Evolutionary conservation across 306 rosid species (phyloP).

Genomic region (Phaseolus lunatus): DNA sequence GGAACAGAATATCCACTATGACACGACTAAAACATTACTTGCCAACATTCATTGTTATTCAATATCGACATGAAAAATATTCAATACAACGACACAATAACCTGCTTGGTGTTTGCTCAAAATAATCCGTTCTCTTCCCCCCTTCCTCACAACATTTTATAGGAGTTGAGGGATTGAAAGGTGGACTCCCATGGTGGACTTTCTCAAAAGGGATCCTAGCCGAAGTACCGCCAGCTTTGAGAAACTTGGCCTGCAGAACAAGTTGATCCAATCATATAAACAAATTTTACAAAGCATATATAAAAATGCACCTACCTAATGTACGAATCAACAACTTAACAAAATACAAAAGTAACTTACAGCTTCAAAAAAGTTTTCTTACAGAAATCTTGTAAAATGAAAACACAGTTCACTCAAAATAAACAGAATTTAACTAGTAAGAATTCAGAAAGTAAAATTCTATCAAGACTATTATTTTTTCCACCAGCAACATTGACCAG

Average conservation of each 20-base stretch:
- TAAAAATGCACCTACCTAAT: conserved; percentile 7
- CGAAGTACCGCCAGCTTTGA: conserved; percentile 77
- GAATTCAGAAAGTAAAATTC: conserved; percentile 11
- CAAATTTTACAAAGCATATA: conserved; percentile 29
- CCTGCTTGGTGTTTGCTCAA: conserved; percentile 78
- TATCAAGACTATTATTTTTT: conserved; percentile 23
- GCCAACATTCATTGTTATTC: conserved; percentile 21
- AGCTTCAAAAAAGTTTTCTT: not conserved
- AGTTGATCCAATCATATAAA: conserved; percentile 11
- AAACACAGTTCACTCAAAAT: not conserved
- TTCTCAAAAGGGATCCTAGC: conserved; percentile 73
- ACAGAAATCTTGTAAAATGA: not conserved
- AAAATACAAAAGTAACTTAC: conserved; percentile 1
- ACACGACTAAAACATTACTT: conserved; percentile 21
- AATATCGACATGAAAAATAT: conserved; percentile 20
- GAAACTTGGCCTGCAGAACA: conserved; percentile 79
- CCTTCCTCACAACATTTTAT: conserved; percentile 51
- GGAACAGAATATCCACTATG: conserved; percentile 18
- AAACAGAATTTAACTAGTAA: conserved; percentile 7
- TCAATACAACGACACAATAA: conserved; percentile 43
- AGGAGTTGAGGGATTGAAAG: conserved; percentile 62
- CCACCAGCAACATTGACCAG: not conserved
- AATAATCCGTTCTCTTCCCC: conserved; percentile 50
- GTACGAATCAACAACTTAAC: conserved; percentile 18
- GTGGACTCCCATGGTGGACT: conserved; percentile 50